Evolutionary conservation across 495 filamentous ascomycete genomes (phyloP).

Genomic region (Neurospora sp.): DNA sequence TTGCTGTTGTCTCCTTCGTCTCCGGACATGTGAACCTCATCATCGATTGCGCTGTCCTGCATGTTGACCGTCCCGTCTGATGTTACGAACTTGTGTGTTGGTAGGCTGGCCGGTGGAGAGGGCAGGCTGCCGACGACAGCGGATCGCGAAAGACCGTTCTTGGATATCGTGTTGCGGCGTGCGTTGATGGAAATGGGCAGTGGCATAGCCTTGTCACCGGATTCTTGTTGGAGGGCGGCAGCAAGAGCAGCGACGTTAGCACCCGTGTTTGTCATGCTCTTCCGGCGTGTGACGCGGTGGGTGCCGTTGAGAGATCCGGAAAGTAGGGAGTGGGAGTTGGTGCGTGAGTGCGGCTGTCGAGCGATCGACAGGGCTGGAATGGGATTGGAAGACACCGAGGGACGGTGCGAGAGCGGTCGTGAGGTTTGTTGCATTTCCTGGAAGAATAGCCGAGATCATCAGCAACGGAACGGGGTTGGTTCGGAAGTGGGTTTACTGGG

Average conservation of each 20-base stretch:
- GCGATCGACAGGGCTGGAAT: slow-evolving; percentile 26
- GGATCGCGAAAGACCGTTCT: slow-evolving; percentile 29
- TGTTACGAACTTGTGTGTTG: slow-evolving; percentile 32
- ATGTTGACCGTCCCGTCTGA: slow-evolving; percentile 28
- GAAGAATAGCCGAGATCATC: slow-evolving; percentile 22
- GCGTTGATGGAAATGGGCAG: slow-evolving; percentile 38
- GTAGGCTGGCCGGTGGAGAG: slow-evolving; percentile 42
- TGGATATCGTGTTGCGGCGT: slow-evolving; percentile 44
- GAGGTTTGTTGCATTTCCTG: slow-evolving; percentile 40
- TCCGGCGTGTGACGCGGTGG: slow-evolving; percentile 83
- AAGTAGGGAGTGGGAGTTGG: slow-evolving; percentile 74
- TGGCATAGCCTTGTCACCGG: slow-evolving; percentile 42
- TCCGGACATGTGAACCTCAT: slow-evolving; percentile 45
- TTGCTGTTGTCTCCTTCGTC: slow-evolving; percentile 47
- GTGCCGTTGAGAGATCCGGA: slow-evolving; percentile 56
- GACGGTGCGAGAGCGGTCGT: slow-evolving; percentile 40
- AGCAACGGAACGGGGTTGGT: slow-evolving; percentile 21
- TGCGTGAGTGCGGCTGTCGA: slow-evolving; percentile 52
- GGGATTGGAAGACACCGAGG: slow-evolving; percentile 32
- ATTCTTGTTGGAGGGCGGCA: slow-evolving; percentile 55
- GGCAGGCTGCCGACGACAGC: slow-evolving; percentile 45
- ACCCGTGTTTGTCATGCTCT: slow-evolving; percentile 74
- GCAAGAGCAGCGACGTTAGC: slow-evolving; percentile 66
- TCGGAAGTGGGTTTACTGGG: slow-evolving; percentile 1
- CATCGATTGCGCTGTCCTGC: slow-evolving; percentile 49